A percentile compares a stretch with the other conserved stretches of the same genome.
Conservation (phyloP, 192 early-diverging fungal species). For the Phlyctochytrium bullatum region DNA sequence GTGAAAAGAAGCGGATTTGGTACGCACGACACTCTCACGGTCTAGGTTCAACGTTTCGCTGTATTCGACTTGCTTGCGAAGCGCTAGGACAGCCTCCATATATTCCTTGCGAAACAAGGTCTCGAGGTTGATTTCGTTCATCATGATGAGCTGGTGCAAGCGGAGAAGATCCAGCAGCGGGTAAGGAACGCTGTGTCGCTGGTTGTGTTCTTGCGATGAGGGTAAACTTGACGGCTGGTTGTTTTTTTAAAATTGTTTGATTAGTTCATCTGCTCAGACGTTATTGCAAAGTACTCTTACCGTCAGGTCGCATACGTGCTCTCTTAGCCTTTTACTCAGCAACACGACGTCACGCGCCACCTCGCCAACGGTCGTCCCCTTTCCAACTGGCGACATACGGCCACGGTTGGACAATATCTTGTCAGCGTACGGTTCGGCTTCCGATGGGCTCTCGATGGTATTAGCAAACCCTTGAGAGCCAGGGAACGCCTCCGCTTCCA, state of each 20-base stretch:
- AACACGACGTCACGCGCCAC: background rate
- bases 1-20: background rate
- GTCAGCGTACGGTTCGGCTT: no score
- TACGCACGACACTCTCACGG: constrained; percentile 18
- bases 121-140: background rate
- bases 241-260: no score
- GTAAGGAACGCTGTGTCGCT: background rate
- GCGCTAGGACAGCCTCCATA: background rate
- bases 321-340: background rate
- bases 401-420: no score
- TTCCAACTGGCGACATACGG: no score
- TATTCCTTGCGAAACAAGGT: background rate
- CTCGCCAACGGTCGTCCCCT: background rate
- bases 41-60: constrained; percentile 6
- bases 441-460: no score
- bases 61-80: background rate
- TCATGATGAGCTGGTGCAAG: background rate
- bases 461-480: no score
- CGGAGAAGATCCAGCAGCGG: background rate
- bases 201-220: no score
- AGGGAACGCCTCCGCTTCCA: no score
- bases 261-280: no score
- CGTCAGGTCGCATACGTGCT: background rate
- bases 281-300: no score
- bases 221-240: no score